Evolutionary conservation across 805 yeast genomes (phyloP).

Genomic region (Suhomyces tanzawaensis): DNA sequence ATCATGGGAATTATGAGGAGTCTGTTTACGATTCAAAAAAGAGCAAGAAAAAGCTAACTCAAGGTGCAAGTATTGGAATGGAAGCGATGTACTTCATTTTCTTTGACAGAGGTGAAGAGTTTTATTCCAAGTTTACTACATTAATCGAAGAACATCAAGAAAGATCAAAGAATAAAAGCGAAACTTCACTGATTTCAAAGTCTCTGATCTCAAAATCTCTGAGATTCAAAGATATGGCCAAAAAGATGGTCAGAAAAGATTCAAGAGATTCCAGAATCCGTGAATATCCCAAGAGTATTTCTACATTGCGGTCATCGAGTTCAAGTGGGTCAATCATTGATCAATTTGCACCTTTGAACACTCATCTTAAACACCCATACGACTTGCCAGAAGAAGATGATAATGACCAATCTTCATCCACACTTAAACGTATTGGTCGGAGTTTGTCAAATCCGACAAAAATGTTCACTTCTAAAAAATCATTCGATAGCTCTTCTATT

Average conservation of each 20-base stretch:
- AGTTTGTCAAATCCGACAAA: constrained; percentile 17
- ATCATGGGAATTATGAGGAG: constrained; percentile 5
- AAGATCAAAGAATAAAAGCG: constrained; percentile 3
- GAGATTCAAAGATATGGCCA: constrained; percentile 9
- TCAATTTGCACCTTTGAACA: constrained; percentile 12
- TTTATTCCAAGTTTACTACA: constrained; percentile 39
- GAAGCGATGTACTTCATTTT: constrained; percentile 73
- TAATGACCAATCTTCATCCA: constrained; percentile 5
- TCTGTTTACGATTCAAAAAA: constrained; percentile 7
- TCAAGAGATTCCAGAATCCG: neutral
- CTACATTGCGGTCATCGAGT: constrained; percentile 14
- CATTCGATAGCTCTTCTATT: constrained; percentile 2
- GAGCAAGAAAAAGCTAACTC: neutral
- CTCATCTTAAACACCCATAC: constrained; percentile 4
- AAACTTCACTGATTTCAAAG: constrained; percentile 4
- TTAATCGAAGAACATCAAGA: constrained; percentile 16
- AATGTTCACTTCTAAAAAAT: constrained; percentile 13
- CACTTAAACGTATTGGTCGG: constrained; percentile 18
- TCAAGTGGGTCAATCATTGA: constrained; percentile 12
- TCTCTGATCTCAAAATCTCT: neutral
- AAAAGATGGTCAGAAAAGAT: constrained; percentile 8
- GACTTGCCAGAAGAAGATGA: neutral
- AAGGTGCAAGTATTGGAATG: constrained; percentile 16
- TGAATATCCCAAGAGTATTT: constrained; percentile 10
- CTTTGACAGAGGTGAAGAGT: constrained; percentile 47